Evolutionary conservation across 2,329 filamentous ascomycete species (phyloP), one percentile per base, ranked within the genome.

Genomic region (Venturia effusa): DNA sequence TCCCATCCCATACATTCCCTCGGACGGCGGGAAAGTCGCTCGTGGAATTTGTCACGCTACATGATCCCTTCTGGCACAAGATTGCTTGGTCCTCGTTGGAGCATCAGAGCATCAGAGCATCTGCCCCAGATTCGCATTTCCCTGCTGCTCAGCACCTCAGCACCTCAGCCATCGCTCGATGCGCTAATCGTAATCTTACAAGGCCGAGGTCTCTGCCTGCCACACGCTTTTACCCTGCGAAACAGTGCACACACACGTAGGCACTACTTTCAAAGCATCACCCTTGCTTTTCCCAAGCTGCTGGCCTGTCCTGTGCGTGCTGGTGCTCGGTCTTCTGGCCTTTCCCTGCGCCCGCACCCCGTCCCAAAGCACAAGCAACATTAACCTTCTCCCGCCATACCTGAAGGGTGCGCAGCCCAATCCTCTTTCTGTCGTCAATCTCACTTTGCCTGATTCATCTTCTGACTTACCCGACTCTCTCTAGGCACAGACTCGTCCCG

Each of bases 401-500:
- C 59, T 61, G 59, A 61, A 61, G 59, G 41, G 59, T 61, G 59
- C 30, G 32, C 59, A 61, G 59, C 59, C 59, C 59, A 61, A 61
- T 61, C 59, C 59, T 41, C 59, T 61, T 61, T 61, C 41, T 45
- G 59, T 61, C 41, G 37, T 61, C 51, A 34, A 57, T 1, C 51
- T 57, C 51, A 57, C 51, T 57, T 57, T 57, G 51, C 51, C 51
- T 57, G 51, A 51, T 43, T 62, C 30, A 45, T 43, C 61, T 30
- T 45, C 24, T 45, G n/a, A 40, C 41, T 43, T 62, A 41, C 45
- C 43, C 61, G 30, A 37, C 43, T 43, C 17, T 41, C 59, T 41
- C 59, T 61, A 61, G 41, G 37, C 59, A 61, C 59, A 61, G 51
- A 37, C 40, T 41, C 59, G 59, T 43, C 40, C 34, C 59, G 59